Percentiles rank a stretch among this genome's conserved stretches.
phyloP scores from a whole-genome alignment of 495 filamentous ascomycete species.

The Lasiosphaeria ovina region DNA sequence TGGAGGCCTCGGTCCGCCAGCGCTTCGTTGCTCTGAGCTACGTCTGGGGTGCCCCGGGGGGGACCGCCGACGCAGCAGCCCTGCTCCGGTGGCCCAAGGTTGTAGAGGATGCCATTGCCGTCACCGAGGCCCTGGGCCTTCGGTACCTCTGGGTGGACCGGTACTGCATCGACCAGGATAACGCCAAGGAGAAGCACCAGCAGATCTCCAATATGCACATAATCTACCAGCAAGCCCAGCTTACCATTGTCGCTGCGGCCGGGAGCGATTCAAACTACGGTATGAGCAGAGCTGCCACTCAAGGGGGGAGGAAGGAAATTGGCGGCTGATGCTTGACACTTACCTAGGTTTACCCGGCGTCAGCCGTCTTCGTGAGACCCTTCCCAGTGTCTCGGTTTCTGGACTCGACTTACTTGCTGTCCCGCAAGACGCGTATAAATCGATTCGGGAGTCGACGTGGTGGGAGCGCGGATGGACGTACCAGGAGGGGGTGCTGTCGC shows the following conservation, averaged over 20 bases:
- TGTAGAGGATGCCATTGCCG: slow-evolving; percentile 26
- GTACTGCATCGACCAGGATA: slow-evolving; percentile 36
- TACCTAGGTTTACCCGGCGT: slow-evolving; percentile 1
- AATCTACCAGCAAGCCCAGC: slow-evolving; percentile 31
- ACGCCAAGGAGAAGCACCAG: slow-evolving; percentile 19
- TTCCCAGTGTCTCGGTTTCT: background rate
- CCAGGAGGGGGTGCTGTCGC: slow-evolving; percentile 5
- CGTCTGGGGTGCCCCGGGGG: slow-evolving; percentile 26
- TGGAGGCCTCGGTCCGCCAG: background rate
- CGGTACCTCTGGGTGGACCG: slow-evolving; percentile 34
- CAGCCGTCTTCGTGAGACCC: background rate
- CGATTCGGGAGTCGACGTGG: background rate
- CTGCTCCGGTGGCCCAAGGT: slow-evolving; percentile 16
- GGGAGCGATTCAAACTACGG: background rate
- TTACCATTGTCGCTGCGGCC: slow-evolving; percentile 33
- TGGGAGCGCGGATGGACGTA: slow-evolving; percentile 7
- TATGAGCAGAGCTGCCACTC: too few species aligned
- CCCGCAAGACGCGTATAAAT: background rate
- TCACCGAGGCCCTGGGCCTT: slow-evolving; percentile 17
- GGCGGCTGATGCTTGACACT: too few species aligned
- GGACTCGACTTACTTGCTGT: background rate
- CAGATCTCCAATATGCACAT: slow-evolving; percentile 31
- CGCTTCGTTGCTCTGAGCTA: slow-evolving; percentile 22
- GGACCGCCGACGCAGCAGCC: background rate
- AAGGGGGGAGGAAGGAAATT: too few species aligned